Evolutionary conservation across 306 rosid species (phyloP), one percentile per base, ranked within the genome.

Genomic region (Adenanthera pavonina): DNA sequence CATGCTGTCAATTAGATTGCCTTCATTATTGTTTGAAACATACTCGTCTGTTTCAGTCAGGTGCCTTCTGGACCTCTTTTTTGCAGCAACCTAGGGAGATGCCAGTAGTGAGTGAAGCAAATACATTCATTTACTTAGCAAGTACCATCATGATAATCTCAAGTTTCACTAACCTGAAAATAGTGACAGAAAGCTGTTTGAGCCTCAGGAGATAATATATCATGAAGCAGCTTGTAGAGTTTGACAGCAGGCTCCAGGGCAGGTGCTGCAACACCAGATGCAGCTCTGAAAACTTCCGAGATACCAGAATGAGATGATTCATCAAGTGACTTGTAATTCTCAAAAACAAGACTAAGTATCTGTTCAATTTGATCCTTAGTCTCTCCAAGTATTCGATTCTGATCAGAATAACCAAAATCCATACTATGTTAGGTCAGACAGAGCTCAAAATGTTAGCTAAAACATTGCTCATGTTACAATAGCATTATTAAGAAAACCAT

Each of bases 321-420:
- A 53, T 96, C 98, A 75, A 96, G 91, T 51, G 98, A 89, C 87
- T 96, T 96, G 88, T 96, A 96, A 67, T 96, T 96, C 85, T 93
- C 94, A 72, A 96, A 96, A 76, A 77, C 91, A 81, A 89, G 91
- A 47, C 92, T 80, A 72, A 93, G 92, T 77, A 90, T 88, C 77
- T 91, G 97, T 83, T 96, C 97, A 61, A 96, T 87, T 86, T 93
- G 94, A 81, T 92, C 99, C 89, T 87, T 93, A 69, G 97, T 93
- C 81, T 93, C 99, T 83, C 99, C 99, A 60, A 96, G 88, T 76
- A 96, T 89, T 65, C 99, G 98, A 69, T 92, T 96, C 99, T 96
- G 89, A 62, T 72, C 47, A 79, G 51, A 60, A 77, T 69, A 80
- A 19, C 47, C 64, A 79, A 78, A 71, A 74, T 43, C 13, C 52